Conservation (phyloP, 768 basidiomycete species). For the Suillus subluteus region DNA sequence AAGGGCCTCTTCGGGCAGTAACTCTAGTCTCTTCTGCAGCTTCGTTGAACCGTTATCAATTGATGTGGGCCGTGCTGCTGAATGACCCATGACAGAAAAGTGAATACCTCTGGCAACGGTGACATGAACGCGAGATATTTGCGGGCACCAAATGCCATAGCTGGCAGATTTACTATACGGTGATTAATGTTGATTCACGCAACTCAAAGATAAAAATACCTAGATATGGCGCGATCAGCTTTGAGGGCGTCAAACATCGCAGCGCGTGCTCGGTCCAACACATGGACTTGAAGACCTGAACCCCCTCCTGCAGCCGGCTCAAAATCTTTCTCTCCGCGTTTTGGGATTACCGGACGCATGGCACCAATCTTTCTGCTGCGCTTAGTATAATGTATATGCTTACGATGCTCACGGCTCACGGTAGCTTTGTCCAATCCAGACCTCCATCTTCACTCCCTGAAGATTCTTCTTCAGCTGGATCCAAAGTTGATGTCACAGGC, state of each 20-base stretch:
- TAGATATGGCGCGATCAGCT: conserved; percentile 73
- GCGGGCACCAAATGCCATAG: conserved; percentile 80
- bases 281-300: conserved; percentile 77
- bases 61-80: conserved; percentile 54
- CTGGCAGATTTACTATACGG: conserved; percentile 72
- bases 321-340: conserved; percentile 97
- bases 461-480: conserved; percentile 50
- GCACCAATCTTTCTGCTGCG: conserved; percentile 26
- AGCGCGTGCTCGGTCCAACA: conserved; percentile 74
- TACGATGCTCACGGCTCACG: conserved; percentile 42
- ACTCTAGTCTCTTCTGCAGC: conserved; percentile 69
- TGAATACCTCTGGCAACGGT: conserved; percentile 81
- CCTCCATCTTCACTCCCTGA: conserved; percentile 78
- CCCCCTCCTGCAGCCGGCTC: conserved; percentile 74
- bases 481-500: conserved; percentile 14
- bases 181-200: no score
- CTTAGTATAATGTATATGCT: conserved; percentile 13
- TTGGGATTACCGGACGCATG: conserved; percentile 80
- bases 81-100: conserved; percentile 82
- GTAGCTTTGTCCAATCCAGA: conserved; percentile 82
- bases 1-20: conserved; percentile 93
- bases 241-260: conserved; percentile 89
- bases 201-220: conserved; percentile 43
- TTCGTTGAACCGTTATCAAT: conserved; percentile 43
- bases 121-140: conserved; percentile 64